Base-by-base conservation (phyloP, 352 stramenopile genomes). In the Heterotrichella gracilis region DNA sequence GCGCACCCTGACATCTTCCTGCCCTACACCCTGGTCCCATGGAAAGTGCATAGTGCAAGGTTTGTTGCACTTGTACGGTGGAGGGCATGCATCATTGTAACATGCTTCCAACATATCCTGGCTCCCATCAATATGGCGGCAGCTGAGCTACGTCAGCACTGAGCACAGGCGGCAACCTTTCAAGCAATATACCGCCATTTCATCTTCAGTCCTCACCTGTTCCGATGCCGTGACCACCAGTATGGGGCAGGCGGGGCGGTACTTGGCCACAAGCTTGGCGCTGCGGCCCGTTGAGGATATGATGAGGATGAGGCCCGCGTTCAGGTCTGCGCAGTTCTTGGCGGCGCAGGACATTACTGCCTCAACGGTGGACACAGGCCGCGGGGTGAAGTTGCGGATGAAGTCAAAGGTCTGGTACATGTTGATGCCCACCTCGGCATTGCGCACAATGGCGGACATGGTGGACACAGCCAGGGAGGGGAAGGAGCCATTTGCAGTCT, bases 401-500 rank as follows among this genome's bases (percentile, higher is more conserved):
- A 75, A 70, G 32, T 79, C 73, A 71, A 76, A 81, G 2, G 81
- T 41, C 22, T 70, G 76, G 72, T 91, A 81, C 77, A 89, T 85
- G 78, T 94, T 86, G 71, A 89, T 84, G 22, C 80, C 80, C 39
- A 74, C 77, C 74, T 94, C 86, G n/a, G 85, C 85, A 74, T 94
- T 83, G 23, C 84, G 75, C 70, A 82, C 89, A 64, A 89, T 92
- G 73, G 84, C 85, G 68, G 81, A 79, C 85, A 93, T 93, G 70
- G 95, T 96, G 67, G 81, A 73, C 25, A 97, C 88, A 40, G 91
- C 87, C 42, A 89, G 80, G 2, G 83, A 74, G 4, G 90, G 88
- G 79, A 96, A 94, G 63, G 95, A 83, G 66, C 91, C 92, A 73
- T 94, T 95, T 22, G 91, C 91, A 14, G 89, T 96, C 79, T 98